A percentile compares a stretch with the other conserved stretches of the same genome.
Evolutionary conservation across 1,284 basidiomycete genomes (phyloP).

Genomic region (Cystobasidiaceae sp.): DNA sequence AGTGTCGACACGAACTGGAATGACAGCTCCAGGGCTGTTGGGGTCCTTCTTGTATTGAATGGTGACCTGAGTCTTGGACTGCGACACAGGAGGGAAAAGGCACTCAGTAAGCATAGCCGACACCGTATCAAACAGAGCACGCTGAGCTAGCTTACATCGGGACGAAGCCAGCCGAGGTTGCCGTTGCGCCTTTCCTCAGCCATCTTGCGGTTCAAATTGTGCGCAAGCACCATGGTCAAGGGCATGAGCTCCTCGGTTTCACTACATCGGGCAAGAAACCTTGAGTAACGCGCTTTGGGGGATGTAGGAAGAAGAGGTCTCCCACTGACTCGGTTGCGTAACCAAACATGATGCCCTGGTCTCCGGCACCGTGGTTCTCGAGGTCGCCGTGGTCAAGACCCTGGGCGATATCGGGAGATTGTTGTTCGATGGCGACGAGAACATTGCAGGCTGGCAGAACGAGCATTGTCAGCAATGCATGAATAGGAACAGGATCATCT

Average conservation of each 20-base stretch:
- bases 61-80: slow-evolving; percentile 89
- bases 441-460: slow-evolving; percentile 55
- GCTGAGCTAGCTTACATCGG: slow-evolving; percentile 66
- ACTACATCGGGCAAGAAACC: not conserved
- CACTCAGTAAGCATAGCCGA: not conserved
- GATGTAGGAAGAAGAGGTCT: not conserved
- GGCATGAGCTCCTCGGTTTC: slow-evolving; percentile 99
- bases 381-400: slow-evolving; percentile 96
- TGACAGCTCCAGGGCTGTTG: slow-evolving; percentile 67
- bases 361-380: slow-evolving; percentile 95
- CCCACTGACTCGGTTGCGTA: slow-evolving; percentile 76
- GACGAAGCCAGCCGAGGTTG: slow-evolving; percentile 83
- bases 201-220: slow-evolving; percentile 97
- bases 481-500: not conserved
- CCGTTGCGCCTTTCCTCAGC: slow-evolving; percentile 83
- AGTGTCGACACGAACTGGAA: slow-evolving; percentile 95
- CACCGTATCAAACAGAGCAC: not conserved
- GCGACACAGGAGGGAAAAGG: not conserved
- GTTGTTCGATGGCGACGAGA: slow-evolving; percentile 99
- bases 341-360: slow-evolving; percentile 89
- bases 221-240: slow-evolving; percentile 90
- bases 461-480: not conserved
- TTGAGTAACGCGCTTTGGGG: not conserved
- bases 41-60: slow-evolving; percentile 96
- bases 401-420: slow-evolving; percentile 98